phyloP scores from a whole-genome alignment of 2,329 filamentous ascomycete genomes.

The Talaromyces sp. region DNA sequence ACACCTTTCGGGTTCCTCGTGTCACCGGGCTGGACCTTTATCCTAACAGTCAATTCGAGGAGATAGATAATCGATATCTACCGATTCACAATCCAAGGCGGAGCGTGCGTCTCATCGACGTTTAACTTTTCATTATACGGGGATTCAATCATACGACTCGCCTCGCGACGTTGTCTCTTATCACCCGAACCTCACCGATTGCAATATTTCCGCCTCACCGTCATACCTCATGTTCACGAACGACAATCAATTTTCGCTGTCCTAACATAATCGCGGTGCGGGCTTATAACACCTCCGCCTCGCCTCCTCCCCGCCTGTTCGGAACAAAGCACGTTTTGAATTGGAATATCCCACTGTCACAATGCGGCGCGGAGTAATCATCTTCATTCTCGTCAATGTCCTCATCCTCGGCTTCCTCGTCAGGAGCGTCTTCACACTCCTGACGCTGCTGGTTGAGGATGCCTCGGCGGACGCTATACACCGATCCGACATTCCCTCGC shows the following conservation, averaged over 20 bases:
- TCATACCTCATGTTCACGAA: neutral
- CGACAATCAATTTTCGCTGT: neutral
- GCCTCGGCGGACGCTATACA: conserved; percentile 65
- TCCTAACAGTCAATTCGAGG: neutral
- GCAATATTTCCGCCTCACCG: neutral
- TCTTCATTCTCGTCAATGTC: conserved; percentile 64
- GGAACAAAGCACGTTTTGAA: neutral
- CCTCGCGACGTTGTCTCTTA: neutral
- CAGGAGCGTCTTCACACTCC: conserved; percentile 66
- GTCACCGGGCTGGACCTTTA: neutral
- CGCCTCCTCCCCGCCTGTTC: neutral
- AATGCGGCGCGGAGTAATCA: conserved; percentile 60
- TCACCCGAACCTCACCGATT: neutral
- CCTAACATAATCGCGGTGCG: neutral
- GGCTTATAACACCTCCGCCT: neutral
- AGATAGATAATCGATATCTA: neutral
- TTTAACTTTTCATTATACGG: neutral
- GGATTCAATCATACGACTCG: neutral
- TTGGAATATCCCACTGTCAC: conserved; percentile 10
- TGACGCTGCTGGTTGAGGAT: conserved; percentile 67
- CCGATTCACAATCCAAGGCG: neutral
- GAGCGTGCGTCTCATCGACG: neutral
- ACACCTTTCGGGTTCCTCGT: neutral
- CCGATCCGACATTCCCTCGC: conserved; percentile 62
- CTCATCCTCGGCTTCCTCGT: conserved; percentile 63